Percentiles rank a stretch among this genome's conserved stretches.
Conservation (phyloP, 768 basidiomycete genomes). For the Tricholoma sp. region DNA sequence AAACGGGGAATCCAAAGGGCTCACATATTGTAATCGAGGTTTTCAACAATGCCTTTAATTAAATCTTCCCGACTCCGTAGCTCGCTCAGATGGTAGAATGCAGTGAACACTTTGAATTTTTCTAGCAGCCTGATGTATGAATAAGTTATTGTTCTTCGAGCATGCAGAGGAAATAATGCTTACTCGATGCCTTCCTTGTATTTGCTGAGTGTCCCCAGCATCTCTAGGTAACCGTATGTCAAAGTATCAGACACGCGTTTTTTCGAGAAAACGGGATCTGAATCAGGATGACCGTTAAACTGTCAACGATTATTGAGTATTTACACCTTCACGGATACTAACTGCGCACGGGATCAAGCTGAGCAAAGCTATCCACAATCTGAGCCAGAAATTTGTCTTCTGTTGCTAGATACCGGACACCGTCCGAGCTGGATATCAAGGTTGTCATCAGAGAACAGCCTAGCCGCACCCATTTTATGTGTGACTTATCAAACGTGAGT, state of each 20-base stretch:
- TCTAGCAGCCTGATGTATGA: slow-evolving; percentile 69
- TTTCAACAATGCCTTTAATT: slow-evolving; percentile 86
- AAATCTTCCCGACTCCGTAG: slow-evolving; percentile 88
- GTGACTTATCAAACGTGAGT: slow-evolving; percentile 41
- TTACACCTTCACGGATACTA: background rate
- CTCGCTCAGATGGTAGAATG: slow-evolving; percentile 93
- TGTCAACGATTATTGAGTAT: slow-evolving; percentile 19
- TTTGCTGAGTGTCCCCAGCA: slow-evolving; percentile 89
- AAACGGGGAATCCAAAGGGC: slow-evolving; percentile 20
- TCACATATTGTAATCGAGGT: slow-evolving; percentile 86
- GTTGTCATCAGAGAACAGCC: slow-evolving; percentile 82
- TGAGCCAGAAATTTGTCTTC: slow-evolving; percentile 87
- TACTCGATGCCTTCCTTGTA: slow-evolving; percentile 87
- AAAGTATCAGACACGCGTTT: slow-evolving; percentile 76
- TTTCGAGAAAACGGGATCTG: slow-evolving; percentile 83
- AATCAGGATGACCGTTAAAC: slow-evolving; percentile 69
- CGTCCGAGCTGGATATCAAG: slow-evolving; percentile 78
- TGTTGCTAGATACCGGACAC: slow-evolving; percentile 67
- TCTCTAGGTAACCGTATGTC: slow-evolving; percentile 91
- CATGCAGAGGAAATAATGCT: slow-evolving; percentile 19
- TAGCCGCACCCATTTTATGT: slow-evolving; percentile 79
- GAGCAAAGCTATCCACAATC: slow-evolving; percentile 81
- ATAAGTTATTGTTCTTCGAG: background rate
- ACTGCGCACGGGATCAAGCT: slow-evolving; percentile 80
- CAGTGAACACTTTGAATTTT: slow-evolving; percentile 89